These are phyloP conservation scores for Pythium monospermum DNA, from an alignment of 352 stramenopile genomes.

Conservation along the genomic window DNA sequence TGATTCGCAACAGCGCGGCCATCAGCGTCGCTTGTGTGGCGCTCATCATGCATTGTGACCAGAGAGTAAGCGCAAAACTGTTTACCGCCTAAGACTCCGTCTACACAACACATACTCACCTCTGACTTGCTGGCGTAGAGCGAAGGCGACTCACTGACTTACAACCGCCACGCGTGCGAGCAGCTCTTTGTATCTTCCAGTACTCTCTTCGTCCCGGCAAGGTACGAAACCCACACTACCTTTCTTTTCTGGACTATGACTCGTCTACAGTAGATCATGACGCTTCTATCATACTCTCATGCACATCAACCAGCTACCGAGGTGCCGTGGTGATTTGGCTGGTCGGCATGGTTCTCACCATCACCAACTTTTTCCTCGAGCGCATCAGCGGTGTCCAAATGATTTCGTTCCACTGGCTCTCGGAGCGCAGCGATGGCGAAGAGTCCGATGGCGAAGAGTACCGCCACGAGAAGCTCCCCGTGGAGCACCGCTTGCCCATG, in stretches of 20 bases:
- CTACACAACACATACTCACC: not conserved
- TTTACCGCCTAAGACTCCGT: no score
- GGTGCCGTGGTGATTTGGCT: constrained; percentile 82
- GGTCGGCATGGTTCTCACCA: constrained; percentile 69
- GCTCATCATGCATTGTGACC: constrained; percentile 79
- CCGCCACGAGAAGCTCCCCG: constrained; percentile 54
- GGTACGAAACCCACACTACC: constrained; percentile 19
- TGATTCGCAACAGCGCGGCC: constrained; percentile 74
- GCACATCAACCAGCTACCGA: constrained; percentile 41
- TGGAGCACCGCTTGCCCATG: constrained; percentile 84
- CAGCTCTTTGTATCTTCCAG: constrained; percentile 71
- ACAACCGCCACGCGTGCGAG: constrained; percentile 76
- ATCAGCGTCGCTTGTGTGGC: constrained; percentile 80
- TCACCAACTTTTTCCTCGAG: constrained; percentile 83
- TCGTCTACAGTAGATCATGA: no score
- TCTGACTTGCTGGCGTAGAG: not conserved
- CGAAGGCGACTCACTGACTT: constrained; percentile 38
- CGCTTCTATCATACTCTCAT: not conserved
- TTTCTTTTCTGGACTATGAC: not conserved
- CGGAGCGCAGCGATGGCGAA: constrained; percentile 30
- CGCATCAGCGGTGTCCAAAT: constrained; percentile 74
- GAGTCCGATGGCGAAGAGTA: constrained; percentile 44
- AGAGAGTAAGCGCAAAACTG: no score
- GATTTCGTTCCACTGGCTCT: constrained; percentile 77
- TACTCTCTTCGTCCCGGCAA: constrained; percentile 55